Conservation (phyloP, 208 protist genomes). For the Naegleria lovaniensis region DNA sequence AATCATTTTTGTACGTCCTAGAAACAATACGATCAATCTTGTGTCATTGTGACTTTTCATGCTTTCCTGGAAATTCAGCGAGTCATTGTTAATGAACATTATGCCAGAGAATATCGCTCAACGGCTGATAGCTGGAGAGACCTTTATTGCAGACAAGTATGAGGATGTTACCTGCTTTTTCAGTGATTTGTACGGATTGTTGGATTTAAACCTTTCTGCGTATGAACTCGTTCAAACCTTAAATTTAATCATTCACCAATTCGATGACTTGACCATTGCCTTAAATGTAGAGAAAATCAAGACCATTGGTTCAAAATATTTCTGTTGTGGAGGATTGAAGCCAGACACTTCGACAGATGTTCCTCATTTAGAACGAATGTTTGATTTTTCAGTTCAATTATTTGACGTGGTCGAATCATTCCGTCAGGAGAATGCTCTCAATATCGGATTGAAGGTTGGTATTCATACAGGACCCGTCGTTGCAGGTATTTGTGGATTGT, state of each 20-base stretch:
- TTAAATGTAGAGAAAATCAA: background rate
- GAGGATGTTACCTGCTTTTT: conserved; percentile 47
- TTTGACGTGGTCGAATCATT: background rate
- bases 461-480: background rate
- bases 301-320: background rate
- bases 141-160: conserved; percentile 50
- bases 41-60: too few species aligned
- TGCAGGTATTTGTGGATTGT: background rate
- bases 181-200: background rate
- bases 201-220: background rate
- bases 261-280: background rate
- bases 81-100: conserved; percentile 52
- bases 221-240: background rate
- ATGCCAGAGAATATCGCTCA: conserved; percentile 48
- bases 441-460: background rate
- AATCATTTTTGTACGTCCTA: too few species aligned
- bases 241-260: background rate
- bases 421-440: background rate
- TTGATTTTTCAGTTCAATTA: background rate
- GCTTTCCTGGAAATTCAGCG: too few species aligned
- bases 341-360: background rate
- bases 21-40: too few species aligned
- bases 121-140: conserved; percentile 50
- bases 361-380: background rate
- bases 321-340: background rate